Evolutionary conservation across 768 basidiomycete genomes (phyloP).

Genomic region (Nidularia sp.): DNA sequence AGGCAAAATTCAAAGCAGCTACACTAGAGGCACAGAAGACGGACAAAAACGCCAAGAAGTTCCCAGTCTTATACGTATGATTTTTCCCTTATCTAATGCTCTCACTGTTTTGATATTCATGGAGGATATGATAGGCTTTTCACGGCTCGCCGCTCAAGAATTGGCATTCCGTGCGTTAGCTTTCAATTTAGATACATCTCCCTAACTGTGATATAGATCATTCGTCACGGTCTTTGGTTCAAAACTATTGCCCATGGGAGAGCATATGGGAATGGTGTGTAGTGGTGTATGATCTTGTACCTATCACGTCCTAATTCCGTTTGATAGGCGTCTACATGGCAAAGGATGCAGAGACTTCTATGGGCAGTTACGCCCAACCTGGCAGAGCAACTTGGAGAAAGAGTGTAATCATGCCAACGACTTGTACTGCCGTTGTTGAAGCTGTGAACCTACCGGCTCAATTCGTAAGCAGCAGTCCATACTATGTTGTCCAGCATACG

Average conservation of each 20-base stretch:
- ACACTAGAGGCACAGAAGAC: conserved; percentile 31
- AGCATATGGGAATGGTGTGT: conserved; percentile 57
- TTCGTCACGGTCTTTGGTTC: conserved; percentile 70
- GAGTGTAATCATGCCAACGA: conserved; percentile 39
- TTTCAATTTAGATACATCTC: neutral
- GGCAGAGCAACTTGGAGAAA: conserved; percentile 43
- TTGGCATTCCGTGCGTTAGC: conserved; percentile 59
- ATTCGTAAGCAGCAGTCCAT: conserved; percentile 49
- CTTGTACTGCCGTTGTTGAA: conserved; percentile 60
- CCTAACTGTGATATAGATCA: conserved; percentile 39
- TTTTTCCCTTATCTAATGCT: neutral
- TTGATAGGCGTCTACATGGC: conserved; percentile 62
- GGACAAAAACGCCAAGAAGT: conserved; percentile 35
- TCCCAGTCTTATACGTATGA: conserved; percentile 43
- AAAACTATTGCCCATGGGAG: conserved; percentile 53
- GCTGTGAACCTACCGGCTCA: conserved; percentile 55
- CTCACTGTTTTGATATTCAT: too few relatives aligned
- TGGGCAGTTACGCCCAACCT: conserved; percentile 34
- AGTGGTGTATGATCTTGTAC: too few relatives aligned
- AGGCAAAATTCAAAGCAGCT: conserved; percentile 55
- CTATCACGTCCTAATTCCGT: conserved; percentile 1
- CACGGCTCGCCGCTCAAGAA: conserved; percentile 64
- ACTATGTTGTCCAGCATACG: conserved; percentile 59
- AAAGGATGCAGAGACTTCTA: conserved; percentile 49
- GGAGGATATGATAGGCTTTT: conserved; percentile 42